Evolutionary conservation across 1,284 basidiomycete genomes (phyloP).

Genomic region (Tremellales sp.): DNA sequence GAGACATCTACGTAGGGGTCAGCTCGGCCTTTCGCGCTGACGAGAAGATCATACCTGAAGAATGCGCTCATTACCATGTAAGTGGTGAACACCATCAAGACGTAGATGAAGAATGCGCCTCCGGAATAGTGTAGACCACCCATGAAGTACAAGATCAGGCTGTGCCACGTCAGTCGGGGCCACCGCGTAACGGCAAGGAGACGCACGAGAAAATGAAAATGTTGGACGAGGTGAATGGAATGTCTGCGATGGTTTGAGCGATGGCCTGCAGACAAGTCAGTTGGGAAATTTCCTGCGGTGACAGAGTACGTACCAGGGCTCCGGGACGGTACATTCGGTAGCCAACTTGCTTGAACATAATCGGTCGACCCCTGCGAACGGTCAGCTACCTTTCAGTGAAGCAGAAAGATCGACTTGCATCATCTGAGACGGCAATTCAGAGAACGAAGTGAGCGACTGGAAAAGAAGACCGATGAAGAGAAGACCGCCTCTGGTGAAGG

Average conservation of each 20-base stretch:
- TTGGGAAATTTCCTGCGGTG: too few relatives aligned
- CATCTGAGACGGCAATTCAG: conserved; percentile 53
- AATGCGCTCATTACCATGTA: conserved; percentile 53
- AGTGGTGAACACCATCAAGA: conserved; percentile 43
- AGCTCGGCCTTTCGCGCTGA: too few relatives aligned
- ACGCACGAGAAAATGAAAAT: conserved; percentile 53
- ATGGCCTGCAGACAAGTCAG: conserved; percentile 21
- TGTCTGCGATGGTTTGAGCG: conserved; percentile 49
- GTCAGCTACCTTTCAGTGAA: conserved; percentile 46
- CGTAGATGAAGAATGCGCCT: conserved; percentile 53
- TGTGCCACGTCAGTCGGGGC: conserved; percentile 5
- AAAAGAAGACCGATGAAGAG: conserved; percentile 73
- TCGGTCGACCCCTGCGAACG: conserved; percentile 73
- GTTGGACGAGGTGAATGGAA: conserved; percentile 52
- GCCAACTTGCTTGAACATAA: conserved; percentile 58
- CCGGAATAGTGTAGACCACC: conserved; percentile 49
- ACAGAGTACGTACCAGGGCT: conserved; percentile 17
- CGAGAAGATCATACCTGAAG: too few relatives aligned
- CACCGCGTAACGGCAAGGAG: conserved; percentile 45
- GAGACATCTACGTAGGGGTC: conserved; percentile 46
- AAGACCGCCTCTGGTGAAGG: conserved; percentile 81
- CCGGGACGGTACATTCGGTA: conserved; percentile 75
- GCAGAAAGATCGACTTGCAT: background rate
- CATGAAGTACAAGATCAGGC: conserved; percentile 45
- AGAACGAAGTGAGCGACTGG: conserved; percentile 70